Percentiles rank a stretch among this genome's conserved stretches.
phyloP scores from a whole-genome alignment of 805 yeast species.

The Candida nonsorbophila region DNA sequence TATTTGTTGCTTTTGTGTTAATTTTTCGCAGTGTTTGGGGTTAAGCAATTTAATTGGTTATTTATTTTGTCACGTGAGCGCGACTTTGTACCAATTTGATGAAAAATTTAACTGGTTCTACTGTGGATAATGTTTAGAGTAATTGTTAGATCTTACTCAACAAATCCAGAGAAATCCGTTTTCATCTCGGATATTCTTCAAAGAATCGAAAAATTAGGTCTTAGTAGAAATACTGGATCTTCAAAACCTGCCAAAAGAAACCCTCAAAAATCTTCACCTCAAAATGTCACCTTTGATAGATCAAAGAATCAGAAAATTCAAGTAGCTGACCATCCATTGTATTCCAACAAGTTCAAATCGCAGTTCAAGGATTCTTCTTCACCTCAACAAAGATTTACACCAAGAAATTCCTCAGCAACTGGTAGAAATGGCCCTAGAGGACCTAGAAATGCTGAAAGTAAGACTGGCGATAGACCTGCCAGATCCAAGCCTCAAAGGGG shows the following conservation, averaged over 20 bases:
- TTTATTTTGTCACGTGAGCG: too few relatives aligned
- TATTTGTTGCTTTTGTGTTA: too few relatives aligned
- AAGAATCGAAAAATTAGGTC: conserved; percentile 23
- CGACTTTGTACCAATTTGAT: too few relatives aligned
- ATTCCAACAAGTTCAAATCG: conserved; percentile 2
- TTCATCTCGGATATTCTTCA: conserved; percentile 32
- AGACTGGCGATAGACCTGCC: too few relatives aligned
- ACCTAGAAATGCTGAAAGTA: too few relatives aligned
- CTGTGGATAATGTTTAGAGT: too few relatives aligned
- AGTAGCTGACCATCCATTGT: conserved; percentile 17
- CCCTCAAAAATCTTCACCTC: too few relatives aligned
- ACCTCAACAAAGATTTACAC: conserved; percentile 1
- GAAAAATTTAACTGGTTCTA: not conserved
- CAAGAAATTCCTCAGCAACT: conserved; percentile 1
- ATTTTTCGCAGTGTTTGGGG: too few relatives aligned
- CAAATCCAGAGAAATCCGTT: conserved; percentile 5
- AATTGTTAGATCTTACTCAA: conserved; percentile 8
- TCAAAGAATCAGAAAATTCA: conserved; percentile 9
- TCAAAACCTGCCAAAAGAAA: too few relatives aligned
- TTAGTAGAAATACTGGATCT: conserved; percentile 2
- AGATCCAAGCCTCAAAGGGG: not conserved
- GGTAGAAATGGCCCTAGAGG: too few relatives aligned
- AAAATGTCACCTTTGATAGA: too few relatives aligned
- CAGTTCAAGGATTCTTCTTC: conserved; percentile 1
- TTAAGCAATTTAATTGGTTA: too few relatives aligned